phyloP scores from a whole-genome alignment of 768 basidiomycete species.

The Suillus spraguei region DNA sequence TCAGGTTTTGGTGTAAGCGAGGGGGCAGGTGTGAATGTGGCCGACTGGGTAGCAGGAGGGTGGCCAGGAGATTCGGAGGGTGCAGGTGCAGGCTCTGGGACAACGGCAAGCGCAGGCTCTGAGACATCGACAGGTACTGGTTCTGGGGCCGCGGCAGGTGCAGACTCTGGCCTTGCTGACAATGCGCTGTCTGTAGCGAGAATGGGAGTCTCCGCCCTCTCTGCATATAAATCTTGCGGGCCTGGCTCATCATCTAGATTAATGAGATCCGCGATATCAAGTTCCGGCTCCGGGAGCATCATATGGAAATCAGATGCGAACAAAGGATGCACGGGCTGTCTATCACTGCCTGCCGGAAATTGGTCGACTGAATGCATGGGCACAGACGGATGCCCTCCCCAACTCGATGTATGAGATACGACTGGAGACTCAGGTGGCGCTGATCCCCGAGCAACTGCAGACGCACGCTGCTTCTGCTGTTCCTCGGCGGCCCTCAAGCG shows the following conservation, averaged over 20 bases:
- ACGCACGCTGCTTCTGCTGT: slow-evolving; percentile 48
- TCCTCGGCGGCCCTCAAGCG: slow-evolving; percentile 53
- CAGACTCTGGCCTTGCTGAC: slow-evolving; percentile 18
- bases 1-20: slow-evolving; percentile 42
- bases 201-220: slow-evolving; percentile 19
- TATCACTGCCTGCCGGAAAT: slow-evolving; percentile 28
- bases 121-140: slow-evolving; percentile 31
- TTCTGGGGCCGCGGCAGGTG: slow-evolving; percentile 22
- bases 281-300: slow-evolving; percentile 53
- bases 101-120: slow-evolving; percentile 8
- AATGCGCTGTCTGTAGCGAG: slow-evolving; percentile 14
- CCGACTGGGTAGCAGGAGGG: slow-evolving; percentile 19
- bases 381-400: slow-evolving; percentile 66
- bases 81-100: slow-evolving; percentile 28
- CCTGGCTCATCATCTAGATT: slow-evolving; percentile 69
- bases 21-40: slow-evolving; percentile 26
- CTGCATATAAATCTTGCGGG: slow-evolving; percentile 35
- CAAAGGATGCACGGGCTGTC: slow-evolving; percentile 35
- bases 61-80: slow-evolving; percentile 47
- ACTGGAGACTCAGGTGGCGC: slow-evolving; percentile 75
- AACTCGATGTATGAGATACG: slow-evolving; percentile 46
- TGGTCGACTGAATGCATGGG: slow-evolving; percentile 38
- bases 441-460: slow-evolving; percentile 52
- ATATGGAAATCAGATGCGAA: slow-evolving; percentile 44
- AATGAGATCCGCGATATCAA: slow-evolving; percentile 75